Conservation (phyloP, 345 rosid species). For the Gossypium raimondii region DNA sequence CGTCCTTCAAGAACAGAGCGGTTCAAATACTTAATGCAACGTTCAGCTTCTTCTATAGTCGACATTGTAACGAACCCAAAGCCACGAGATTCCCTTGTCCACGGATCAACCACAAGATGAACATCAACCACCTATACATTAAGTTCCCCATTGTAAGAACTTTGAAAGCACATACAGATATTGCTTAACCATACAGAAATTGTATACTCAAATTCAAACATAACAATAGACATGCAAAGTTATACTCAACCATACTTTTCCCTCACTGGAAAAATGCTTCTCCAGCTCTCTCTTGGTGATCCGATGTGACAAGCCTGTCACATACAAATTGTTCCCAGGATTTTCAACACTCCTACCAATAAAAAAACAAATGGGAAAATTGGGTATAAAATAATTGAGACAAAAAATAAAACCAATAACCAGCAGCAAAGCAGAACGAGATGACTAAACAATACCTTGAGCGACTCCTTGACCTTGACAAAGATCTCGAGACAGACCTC, state of each 20-base stretch:
- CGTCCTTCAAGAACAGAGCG: slow-evolving; percentile 79
- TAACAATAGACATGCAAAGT: neutral
- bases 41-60: slow-evolving; percentile 56
- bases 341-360: slow-evolving; percentile 66
- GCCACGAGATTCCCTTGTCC: slow-evolving; percentile 94
- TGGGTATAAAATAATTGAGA: neutral
- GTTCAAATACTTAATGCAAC: slow-evolving; percentile 70
- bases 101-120: slow-evolving; percentile 85
- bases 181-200: neutral
- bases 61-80: slow-evolving; percentile 93
- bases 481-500: slow-evolving; percentile 53
- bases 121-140: slow-evolving; percentile 65
- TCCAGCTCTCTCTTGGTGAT: slow-evolving; percentile 73
- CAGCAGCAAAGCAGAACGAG: neutral
- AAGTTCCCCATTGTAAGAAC: slow-evolving; percentile 7
- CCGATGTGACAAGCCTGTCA: slow-evolving; percentile 81
- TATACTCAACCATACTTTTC: slow-evolving; percentile 43
- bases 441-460: slow-evolving; percentile 46
- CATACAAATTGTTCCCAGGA: slow-evolving; percentile 91
- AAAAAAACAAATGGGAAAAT: neutral
- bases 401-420: neutral
- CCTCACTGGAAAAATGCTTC: slow-evolving; percentile 66
- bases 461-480: slow-evolving; percentile 50
- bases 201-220: neutral
- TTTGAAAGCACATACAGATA: neutral